These are phyloP conservation scores for Cercospora sesami DNA, from an alignment of 2,329 filamentous ascomycete genomes.

Conservation along the genomic window DNA sequence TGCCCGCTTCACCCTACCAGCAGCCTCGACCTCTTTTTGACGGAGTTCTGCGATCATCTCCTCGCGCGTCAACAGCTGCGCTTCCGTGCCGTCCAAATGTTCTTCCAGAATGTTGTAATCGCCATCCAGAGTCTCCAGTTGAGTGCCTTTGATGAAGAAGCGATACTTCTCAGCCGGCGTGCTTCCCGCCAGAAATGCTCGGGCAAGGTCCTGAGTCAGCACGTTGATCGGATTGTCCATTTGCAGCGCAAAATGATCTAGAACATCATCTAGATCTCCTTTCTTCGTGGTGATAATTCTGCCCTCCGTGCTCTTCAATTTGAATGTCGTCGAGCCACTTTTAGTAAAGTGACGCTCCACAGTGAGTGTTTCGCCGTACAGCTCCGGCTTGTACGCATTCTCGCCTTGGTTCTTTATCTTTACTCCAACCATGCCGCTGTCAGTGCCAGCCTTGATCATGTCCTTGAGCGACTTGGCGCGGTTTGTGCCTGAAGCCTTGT, in stretches of 20 bases:
- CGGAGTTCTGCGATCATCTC: slow-evolving; percentile 66
- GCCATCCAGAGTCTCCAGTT: slow-evolving; percentile 85
- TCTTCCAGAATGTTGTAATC: slow-evolving; percentile 86
- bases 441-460: slow-evolving; percentile 85
- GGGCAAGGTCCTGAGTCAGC: slow-evolving; percentile 89
- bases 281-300: slow-evolving; percentile 78
- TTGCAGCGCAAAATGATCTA: slow-evolving; percentile 88
- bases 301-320: slow-evolving; percentile 72
- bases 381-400: slow-evolving; percentile 76
- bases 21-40: slow-evolving; percentile 60
- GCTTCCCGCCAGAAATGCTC: slow-evolving; percentile 87
- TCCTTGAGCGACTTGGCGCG: slow-evolving; percentile 85
- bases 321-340: slow-evolving; percentile 72
- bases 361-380: slow-evolving; percentile 81
- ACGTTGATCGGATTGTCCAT: slow-evolving; percentile 97
- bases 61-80: slow-evolving; percentile 60
- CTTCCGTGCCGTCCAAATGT: slow-evolving; percentile 69
- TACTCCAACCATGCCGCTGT: slow-evolving; percentile 72
- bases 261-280: slow-evolving; percentile 84
- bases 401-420: slow-evolving; percentile 87
- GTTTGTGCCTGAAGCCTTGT: slow-evolving; percentile 89
- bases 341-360: slow-evolving; percentile 88
- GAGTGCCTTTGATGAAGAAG: slow-evolving; percentile 92
- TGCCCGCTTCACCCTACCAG: slow-evolving; percentile 64
- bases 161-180: slow-evolving; percentile 86